Conservation (phyloP, 495 filamentous ascomycete genomes). For the Opeltia flavorubescens region DNA sequence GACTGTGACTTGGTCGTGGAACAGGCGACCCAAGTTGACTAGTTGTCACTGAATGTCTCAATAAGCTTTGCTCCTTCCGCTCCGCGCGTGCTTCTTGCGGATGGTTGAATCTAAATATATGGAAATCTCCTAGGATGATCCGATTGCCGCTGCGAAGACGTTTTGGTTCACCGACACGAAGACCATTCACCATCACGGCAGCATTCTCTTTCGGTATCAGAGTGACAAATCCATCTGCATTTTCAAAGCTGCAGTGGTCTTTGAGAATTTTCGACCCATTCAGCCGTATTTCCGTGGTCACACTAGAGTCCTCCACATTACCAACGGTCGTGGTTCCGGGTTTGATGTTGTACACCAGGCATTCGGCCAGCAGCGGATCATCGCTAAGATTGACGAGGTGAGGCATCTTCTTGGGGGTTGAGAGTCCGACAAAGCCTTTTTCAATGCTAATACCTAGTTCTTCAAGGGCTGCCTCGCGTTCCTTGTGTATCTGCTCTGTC, state of each 20-base stretch:
- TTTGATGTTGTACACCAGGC: constrained; percentile 96
- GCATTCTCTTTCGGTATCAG: constrained; percentile 79
- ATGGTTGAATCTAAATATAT: constrained; percentile 98
- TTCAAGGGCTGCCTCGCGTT: constrained; percentile 87
- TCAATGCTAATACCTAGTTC: constrained; percentile 98
- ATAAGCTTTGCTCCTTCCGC: constrained; percentile 71
- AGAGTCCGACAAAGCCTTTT: constrained; percentile 90
- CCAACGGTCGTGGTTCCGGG: constrained; percentile 86
- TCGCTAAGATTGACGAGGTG: constrained; percentile 97
- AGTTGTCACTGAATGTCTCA: constrained; percentile 78
- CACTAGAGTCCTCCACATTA: constrained; percentile 71
- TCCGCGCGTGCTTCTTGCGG: constrained; percentile 91
- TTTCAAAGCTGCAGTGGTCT: constrained; percentile 89
- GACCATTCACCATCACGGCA: constrained; percentile 93
- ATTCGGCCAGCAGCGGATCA: constrained; percentile 89
- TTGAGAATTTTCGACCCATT: constrained; percentile 87
- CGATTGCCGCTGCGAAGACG: constrained; percentile 82
- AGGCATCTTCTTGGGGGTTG: constrained; percentile 96
- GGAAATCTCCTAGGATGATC: constrained; percentile 94
- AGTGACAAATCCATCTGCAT: constrained; percentile 79
- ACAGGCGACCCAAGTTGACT: constrained; percentile 64
- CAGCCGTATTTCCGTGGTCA: constrained; percentile 73
- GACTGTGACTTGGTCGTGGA: constrained; percentile 59
- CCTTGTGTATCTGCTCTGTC: constrained; percentile 94
- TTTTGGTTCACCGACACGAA: constrained; percentile 68